Base-by-base conservation (phyloP, 345 rosid genomes). In the Arabis hirsuta region DNA sequence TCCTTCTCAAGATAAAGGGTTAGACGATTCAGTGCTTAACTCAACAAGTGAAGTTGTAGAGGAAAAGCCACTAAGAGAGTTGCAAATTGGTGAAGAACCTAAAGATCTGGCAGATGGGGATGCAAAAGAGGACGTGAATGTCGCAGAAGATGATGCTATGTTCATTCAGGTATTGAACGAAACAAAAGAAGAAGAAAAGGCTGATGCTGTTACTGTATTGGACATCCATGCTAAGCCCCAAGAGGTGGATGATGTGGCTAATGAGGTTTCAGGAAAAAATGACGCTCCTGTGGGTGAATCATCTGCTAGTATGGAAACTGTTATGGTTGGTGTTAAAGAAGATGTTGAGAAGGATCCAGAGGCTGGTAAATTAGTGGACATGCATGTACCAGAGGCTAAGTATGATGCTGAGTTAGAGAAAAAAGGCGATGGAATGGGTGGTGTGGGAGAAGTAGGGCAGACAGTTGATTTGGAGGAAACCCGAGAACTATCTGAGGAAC, bases 251-350 rank as follows among this genome's bases (percentile, higher is more conserved):
- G 67, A 50, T 57, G 62, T 64, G 56, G 55, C 66, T 71, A 19
- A 34, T 11, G 55, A 70, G 66, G 41, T 43, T 42, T 36, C 65
- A 10, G 74, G 39, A 0, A 55, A 29, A 46, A 47, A 29, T 14
- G 82, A 50, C 65, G 34, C 44, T 44, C 59, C 5, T 26, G 52
- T 69, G 61, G 69, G 60, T 45, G 8, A 27, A 69, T 29, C 60
- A 20, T 69, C 79, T 31, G 46, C 45, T 61, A 51, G 9, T 26
- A 43, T 50, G 46, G 73, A 64, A 52, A 66, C 19, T 50, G 50
- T n/a, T n/a, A 66, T 56, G 39, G 48, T 9, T 67, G 79, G 50
- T 62, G 52, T 43, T 52, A 74, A 48, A 68, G 81, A 78, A 29
- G 67, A 36, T 31, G 47, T 39, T 69, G 59, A 72, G 31, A 29